Evolutionary conservation across 2,329 filamentous ascomycete species (phyloP), one percentile per base, ranked within the genome.

Genomic region (Stromatinia cepivora): DNA sequence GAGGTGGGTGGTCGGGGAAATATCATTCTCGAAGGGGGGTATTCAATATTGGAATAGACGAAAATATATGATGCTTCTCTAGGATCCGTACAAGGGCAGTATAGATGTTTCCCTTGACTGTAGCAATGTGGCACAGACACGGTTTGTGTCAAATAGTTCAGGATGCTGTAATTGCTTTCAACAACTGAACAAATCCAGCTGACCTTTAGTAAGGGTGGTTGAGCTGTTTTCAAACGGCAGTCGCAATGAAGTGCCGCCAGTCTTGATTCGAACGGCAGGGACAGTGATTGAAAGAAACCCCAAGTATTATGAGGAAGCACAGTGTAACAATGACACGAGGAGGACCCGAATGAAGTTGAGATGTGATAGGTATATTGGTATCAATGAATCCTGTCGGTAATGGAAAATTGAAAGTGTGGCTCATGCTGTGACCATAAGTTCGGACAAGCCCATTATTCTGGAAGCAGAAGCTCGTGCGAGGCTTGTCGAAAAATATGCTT

Each of bases 371-470:
- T 73, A 71, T 67, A 62, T 63, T 69, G 52, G 42, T 34, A 68
- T 71, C 66, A 71, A 70, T 66, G 52, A 71, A 68, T 70, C 50
- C 69, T 70, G 73, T 74, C 69, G 72, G 73, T 70, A 73, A 66
- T 75, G 76, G 63, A 54, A 70, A 67, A 69, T 62, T 70, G 59
- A 70, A 72, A 73, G 65, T 75, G 74, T 77, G 75, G 75, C 75
- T 77, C 75, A 76, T 75, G 76, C 75, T 70, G 71, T 74, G 73
- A 72, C 74, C 73, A 74, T 65, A 70, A 72, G 69, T 73, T 73
- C 71, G 72, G 68, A 71, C 71, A 74, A 74, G 72, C 71, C 76
- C 74, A 76, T 75, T 73, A 73, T 75, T 75, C 75, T 78, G 74
- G 76, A 76, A 76, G 72, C 70, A 72, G 75, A 73, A 75, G 72